Evolutionary conservation across 352 stramenopile species (phyloP), one percentile per base, ranked within the genome.

Genomic region (Globisporangium barbulae): DNA sequence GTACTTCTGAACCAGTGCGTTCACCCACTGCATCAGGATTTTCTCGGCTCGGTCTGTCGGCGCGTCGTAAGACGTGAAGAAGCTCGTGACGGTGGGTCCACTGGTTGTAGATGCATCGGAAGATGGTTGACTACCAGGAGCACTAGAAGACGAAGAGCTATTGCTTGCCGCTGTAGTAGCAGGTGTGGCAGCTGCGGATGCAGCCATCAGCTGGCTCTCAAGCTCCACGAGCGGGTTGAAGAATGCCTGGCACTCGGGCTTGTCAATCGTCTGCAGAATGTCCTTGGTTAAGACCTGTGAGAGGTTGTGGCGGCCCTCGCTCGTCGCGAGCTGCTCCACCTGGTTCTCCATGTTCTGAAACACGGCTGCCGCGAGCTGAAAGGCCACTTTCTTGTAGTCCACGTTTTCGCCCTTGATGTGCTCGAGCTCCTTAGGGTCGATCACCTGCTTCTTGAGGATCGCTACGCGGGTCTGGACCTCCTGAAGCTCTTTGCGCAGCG

Each of bases 1-100:
- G 50, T 84, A 73, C 59, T 66, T 65, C 15, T 76, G 73, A 28
- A 90, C 45, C 15, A 93, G 58, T 28, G 67, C 71, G 61, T 93
- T 93, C 47, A 80, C 82, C 84, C 84, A 93, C 63, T 93, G 82
- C 35, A 84, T 83, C 10, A 93, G 45, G 62, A 93, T 89, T 35
- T 72, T 76, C 55, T 93, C 84, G 0, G 84, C 82, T 17, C 84
- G 81, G 63, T 90, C 82, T 15, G 79, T 66, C 2, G 83, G 70
- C 28, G 82, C 77, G 5, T 89, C 78, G 48, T 79, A 84, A 0
- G 70, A 63, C 31, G 70, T 35, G 33, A 74, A 69, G 33, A 76
- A 72, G 31, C 59, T 67, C 4, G 30, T 37, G 19, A 22, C 17
- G 5, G 41, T 21, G 19, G 42, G 5, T 7, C 42, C 42, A 48